Conservation (phyloP, 164 flowering plant genomes). For the Brasenia schreberi region DNA sequence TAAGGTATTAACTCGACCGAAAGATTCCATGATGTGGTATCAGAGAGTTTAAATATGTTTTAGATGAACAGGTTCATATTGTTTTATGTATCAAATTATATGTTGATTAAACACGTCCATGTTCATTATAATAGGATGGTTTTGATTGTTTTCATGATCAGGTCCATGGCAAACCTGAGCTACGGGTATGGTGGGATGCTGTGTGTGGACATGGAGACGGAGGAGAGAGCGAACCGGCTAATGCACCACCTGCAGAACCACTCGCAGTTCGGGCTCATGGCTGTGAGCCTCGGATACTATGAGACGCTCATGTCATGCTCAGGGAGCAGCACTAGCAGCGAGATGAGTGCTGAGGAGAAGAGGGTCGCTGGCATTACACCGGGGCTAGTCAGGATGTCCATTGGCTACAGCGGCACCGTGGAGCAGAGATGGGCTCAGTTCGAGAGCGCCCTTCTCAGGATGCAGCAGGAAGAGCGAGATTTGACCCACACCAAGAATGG, state of each 20-base stretch:
- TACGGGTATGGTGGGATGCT: conserved; percentile 83
- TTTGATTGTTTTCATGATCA: conserved; percentile 9
- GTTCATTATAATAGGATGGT: background rate
- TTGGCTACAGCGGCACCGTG: conserved; percentile 71
- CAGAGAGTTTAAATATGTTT: too few relatives aligned
- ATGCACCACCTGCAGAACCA: conserved; percentile 64
- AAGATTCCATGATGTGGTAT: too few relatives aligned
- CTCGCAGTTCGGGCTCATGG: conserved; percentile 85
- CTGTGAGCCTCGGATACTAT: conserved; percentile 87
- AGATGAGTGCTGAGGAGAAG: conserved; percentile 58
- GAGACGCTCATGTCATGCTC: conserved; percentile 99
- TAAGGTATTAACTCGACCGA: background rate
- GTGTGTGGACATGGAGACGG: conserved; percentile 77
- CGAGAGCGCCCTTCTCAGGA: conserved; percentile 47
- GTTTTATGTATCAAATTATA: too few relatives aligned
- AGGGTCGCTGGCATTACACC: conserved; percentile 73
- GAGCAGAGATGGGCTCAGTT: conserved; percentile 89
- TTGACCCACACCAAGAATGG: background rate
- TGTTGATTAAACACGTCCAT: too few relatives aligned
- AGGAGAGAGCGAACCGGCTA: conserved; percentile 55
- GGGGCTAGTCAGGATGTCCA: conserved; percentile 80
- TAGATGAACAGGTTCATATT: too few relatives aligned
- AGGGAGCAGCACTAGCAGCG: conserved; percentile 87
- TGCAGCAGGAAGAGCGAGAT: conserved; percentile 14
- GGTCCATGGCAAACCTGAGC: conserved; percentile 44